Evolutionary conservation across 2,329 filamentous ascomycete genomes (phyloP), one percentile per base, ranked within the genome.

Genomic region (Chrysosphaeria jannelii): DNA sequence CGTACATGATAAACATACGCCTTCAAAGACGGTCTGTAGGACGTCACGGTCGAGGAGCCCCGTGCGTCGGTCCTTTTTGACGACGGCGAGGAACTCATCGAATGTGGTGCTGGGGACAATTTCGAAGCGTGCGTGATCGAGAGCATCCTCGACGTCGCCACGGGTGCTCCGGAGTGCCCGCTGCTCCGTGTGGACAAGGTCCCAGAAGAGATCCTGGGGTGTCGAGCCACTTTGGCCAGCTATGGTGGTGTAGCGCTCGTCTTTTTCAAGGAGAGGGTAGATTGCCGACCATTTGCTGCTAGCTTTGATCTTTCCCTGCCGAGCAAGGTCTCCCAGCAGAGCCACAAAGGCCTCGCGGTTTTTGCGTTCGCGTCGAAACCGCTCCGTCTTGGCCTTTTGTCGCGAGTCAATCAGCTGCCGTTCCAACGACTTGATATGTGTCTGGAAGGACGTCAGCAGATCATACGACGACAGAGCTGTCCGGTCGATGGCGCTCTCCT

Each of bases 191-290:
- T 93, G 85, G 13, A 93, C 57, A 22, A 79, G 52, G 40, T 97
- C 85, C 76, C 81, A 91, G 48, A 97, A 93, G 5, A 97, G 52
- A 36, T 93, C 78, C 32, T 90, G 56, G 9, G 85, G 75, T 4
- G 63, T 71, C 4, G 79, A 90, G 26, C 81, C 79, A 28, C 59
- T 46, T 39, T 88, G 75, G 24, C 78, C 79, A 28, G 79, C 57
- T 53, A 90, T 76, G 31, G 63, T 65, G 34, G 53, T 56, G 44
- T 90, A 93, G 33, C 79, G 72, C 22, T 68, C 57, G 36, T 97
- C 85, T 26, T 71, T 52, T 34, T 72, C 60, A 33, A 97, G 58
- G 22, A 69, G 41, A 1, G 70, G 62, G 33, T 70, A 53, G 31
- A 93, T 55, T 28, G 78, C 60, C 43, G 58, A 72, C 85, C 85